phyloP scores from a whole-genome alignment of 768 basidiomycete species.

The Pulveroboletus sp. region DNA sequence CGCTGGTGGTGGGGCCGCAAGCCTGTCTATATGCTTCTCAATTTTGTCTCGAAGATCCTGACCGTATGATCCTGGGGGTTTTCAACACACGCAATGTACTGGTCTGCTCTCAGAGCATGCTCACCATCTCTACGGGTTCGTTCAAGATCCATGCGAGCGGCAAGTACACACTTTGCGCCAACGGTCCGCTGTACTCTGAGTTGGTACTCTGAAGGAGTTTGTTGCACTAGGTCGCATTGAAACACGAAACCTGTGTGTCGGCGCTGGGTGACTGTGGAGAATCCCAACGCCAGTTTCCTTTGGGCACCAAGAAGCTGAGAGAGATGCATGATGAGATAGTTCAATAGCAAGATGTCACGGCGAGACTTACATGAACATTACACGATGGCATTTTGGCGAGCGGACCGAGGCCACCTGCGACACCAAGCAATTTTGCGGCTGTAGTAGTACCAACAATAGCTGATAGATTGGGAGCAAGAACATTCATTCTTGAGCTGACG shows the following conservation, averaged over 20 bases:
- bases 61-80: conserved; percentile 67
- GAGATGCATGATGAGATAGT: conserved; percentile 2
- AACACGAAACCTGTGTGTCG: conserved; percentile 97
- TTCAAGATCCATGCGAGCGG: conserved; percentile 93
- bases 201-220: conserved; percentile 85
- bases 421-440: conserved; percentile 96
- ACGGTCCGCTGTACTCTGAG: conserved; percentile 91
- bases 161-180: conserved; percentile 86
- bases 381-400: conserved; percentile 93
- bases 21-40: conserved; percentile 87
- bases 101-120: conserved; percentile 9
- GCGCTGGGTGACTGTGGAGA: conserved; percentile 81
- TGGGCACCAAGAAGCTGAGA: conserved; percentile 87
- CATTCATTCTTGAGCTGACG: conserved; percentile 98
- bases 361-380: conserved; percentile 79
- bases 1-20: conserved; percentile 90
- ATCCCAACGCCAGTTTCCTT: conserved; percentile 87
- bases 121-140: conserved; percentile 75
- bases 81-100: neutral
- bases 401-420: conserved; percentile 88
- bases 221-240: conserved; percentile 84
- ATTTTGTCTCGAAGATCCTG: conserved; percentile 76
- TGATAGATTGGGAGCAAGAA: conserved; percentile 96
- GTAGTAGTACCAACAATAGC: conserved; percentile 98
- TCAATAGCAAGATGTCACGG: neutral